Evolutionary conservation across 2,329 filamentous ascomycete species (phyloP), one percentile per base, ranked within the genome.

Genomic region (Paecilomyces sp.): DNA sequence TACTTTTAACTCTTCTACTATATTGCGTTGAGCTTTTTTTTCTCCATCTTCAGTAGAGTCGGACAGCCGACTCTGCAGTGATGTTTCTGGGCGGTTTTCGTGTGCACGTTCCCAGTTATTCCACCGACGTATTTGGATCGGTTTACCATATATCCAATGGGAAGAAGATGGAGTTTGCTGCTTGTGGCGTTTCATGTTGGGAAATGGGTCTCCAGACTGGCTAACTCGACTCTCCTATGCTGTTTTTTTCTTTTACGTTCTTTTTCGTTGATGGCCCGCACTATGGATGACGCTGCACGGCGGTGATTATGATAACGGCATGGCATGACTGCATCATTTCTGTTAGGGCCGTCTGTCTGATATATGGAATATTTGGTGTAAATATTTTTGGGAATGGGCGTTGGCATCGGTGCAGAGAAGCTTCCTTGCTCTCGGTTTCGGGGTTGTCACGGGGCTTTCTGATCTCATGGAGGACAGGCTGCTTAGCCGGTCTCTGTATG

Each of bases 81-180:
- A 33, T 62, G 54, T 60, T 57, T 53, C 55, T 58, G 57, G 55
- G 59, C 59, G 36, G 55, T 62, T 59, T 56, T 52, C 62, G 54
- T 61, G 56, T 41, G 52, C 41, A 63, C 60, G 28, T 12, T 15
- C 22, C 22, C 51, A 9, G 22, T 53, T 53, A 15, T 25, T 53
- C 24, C 22, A 53, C 51, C 15, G 28, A 53, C 51, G 51, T 53
- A 15, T 56, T 60, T 53, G 54, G 57, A 58, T 57, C 24, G 47
- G 53, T 58, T 57, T 59, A 58, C 62, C 59, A 64, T 66, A 69
- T 68, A 70, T 68, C 65, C 64, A 54, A 63, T 58, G 58, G 59
- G 59, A 66, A 59, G 47, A 62, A 60, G 69, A 69, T 58, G 67
- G 63, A 64, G 60, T 63, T 53, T 53, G 22, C 25, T 22, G 18